Percentiles rank a stretch among this genome's conserved stretches.
phyloP scores from a whole-genome alignment of 2,329 filamentous ascomycete genomes.

The Diatrype stigma region DNA sequence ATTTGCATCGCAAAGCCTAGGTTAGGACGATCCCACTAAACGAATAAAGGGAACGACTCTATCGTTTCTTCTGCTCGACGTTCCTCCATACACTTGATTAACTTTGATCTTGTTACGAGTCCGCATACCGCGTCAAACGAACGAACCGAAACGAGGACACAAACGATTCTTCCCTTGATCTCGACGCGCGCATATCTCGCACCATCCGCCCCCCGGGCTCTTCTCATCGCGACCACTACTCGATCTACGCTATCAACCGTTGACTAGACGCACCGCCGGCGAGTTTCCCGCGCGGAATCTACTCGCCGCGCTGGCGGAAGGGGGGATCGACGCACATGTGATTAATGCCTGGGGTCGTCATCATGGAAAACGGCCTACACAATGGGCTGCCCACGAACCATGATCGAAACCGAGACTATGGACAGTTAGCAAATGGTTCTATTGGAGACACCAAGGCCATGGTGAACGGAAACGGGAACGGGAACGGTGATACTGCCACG shows the following conservation, averaged over 20 bases:
- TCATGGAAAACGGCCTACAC: conserved; percentile 52
- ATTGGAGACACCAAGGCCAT: conserved; percentile 26
- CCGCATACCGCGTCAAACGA: not conserved
- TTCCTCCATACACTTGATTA: not conserved
- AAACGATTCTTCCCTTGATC: not conserved
- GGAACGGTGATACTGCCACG: conserved; percentile 13
- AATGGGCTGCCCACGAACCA: conserved; percentile 53
- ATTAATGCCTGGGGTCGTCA: conserved; percentile 48
- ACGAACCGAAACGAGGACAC: not conserved
- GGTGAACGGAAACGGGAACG: conserved; percentile 19
- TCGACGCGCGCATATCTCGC: not conserved
- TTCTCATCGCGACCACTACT: not conserved
- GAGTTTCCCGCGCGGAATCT: conserved; percentile 10
- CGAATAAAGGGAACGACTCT: not conserved
- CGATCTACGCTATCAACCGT: not conserved
- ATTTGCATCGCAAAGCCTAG: not conserved
- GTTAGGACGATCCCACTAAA: not conserved
- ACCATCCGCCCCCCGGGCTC: not conserved
- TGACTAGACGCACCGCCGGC: conserved; percentile 9
- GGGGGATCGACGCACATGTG: conserved; percentile 25
- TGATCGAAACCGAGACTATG: conserved; percentile 47
- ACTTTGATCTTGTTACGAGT: not conserved
- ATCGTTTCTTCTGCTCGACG: not conserved
- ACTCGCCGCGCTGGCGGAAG: conserved; percentile 29
- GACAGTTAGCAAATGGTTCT: conserved; percentile 27